Conservation (phyloP, 169 alveolate species). For the Cryptosporidium bovis region DNA sequence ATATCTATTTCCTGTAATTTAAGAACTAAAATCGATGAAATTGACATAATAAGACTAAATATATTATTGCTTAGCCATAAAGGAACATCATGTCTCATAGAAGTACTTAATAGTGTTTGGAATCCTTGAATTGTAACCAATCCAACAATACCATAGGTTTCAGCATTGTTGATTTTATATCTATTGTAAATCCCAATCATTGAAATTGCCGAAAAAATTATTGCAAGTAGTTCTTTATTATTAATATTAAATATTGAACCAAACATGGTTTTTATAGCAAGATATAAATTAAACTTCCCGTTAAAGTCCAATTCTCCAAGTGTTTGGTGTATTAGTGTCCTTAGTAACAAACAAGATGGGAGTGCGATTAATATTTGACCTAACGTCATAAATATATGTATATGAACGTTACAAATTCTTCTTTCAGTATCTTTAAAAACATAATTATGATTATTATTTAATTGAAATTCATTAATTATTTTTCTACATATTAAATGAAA, state of each 20-base stretch:
- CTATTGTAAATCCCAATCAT: conserved; percentile 69
- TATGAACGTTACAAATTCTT: conserved; percentile 31
- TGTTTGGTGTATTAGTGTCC: background rate
- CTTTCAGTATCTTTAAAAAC: background rate
- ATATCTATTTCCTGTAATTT: conserved; percentile 40
- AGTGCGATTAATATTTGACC: conserved; percentile 59
- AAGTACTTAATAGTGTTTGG: conserved; percentile 53
- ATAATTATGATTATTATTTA: background rate
- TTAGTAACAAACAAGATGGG: conserved; percentile 22
- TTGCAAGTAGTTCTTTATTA: conserved; percentile 4
- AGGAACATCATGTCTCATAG: background rate
- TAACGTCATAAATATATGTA: conserved; percentile 59
- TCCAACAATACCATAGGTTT: conserved; percentile 45
- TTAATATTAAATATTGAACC: conserved; percentile 14
- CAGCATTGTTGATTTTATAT: conserved; percentile 49
- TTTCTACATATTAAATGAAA: conserved; percentile 49
- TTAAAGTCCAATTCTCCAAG: too few relatives aligned
- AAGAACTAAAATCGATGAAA: conserved; percentile 8
- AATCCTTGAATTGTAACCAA: conserved; percentile 41
- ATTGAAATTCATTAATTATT: conserved; percentile 14
- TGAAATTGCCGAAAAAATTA: conserved; percentile 43
- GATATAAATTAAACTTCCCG: background rate
- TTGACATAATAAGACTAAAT: conserved; percentile 7
- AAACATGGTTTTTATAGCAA: background rate
- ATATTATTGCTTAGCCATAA: conserved; percentile 8